Conservation (phyloP, 495 filamentous ascomycete species). For the Articulospora tetracladia region DNA sequence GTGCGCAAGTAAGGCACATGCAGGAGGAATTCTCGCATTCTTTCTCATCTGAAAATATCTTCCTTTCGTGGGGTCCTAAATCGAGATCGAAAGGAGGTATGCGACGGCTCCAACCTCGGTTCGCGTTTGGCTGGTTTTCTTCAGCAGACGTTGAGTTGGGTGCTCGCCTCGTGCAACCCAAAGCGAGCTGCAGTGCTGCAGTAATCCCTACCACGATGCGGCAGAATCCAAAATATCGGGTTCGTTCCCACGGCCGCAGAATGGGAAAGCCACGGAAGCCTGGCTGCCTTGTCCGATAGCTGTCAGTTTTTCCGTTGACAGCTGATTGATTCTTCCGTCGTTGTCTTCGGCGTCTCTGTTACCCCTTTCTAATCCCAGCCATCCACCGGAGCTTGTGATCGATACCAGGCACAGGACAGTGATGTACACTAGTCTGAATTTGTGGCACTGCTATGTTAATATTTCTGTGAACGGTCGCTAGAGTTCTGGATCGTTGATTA, state of each 20-base stretch:
- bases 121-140: background rate
- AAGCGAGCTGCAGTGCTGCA: background rate
- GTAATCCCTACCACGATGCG: background rate
- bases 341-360: no score
- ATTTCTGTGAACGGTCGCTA: no score
- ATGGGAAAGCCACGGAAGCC: background rate
- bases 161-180: background rate
- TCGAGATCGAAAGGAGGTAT: background rate
- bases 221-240: background rate
- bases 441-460: no score
- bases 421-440: no score
- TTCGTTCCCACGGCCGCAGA: background rate
- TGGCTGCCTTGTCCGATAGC: background rate
- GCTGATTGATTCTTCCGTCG: no score
- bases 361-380: no score
- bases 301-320: no score
- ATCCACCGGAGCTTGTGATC: no score
- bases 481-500: no score
- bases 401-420: no score
- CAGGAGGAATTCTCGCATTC: no score
- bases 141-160: background rate
- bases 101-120: background rate
- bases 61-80: background rate
- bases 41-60: background rate
- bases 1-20: no score